A percentile compares a stretch with the other conserved stretches of the same genome.
These are phyloP conservation scores for Aspergillus heteromorphus DNA, from an alignment of 495 filamentous ascomycete species.

Conservation along the genomic window DNA sequence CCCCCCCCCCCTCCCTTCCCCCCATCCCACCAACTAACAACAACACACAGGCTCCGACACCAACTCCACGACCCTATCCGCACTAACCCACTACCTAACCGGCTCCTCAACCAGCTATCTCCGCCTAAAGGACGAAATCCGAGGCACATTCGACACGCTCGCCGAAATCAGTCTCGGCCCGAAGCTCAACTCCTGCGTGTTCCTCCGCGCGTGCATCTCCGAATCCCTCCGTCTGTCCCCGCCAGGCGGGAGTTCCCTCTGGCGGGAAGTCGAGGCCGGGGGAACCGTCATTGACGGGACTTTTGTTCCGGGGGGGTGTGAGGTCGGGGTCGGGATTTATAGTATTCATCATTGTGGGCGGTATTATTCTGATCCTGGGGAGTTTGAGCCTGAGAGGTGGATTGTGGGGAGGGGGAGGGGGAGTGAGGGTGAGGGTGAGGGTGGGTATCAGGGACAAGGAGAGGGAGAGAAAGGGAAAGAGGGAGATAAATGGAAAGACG, in stretches of 20 bases:
- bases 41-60: constrained; percentile 11
- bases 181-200: constrained; percentile 34
- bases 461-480: no score
- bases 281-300: constrained; percentile 40
- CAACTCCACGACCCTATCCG: constrained; percentile 21
- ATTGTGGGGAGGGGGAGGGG: no score
- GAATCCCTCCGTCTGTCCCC: constrained; percentile 54
- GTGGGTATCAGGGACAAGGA: no score
- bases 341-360: constrained; percentile 37
- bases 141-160: constrained; percentile 28
- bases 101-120: constrained; percentile 30
- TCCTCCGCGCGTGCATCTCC: constrained; percentile 49
- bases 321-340: constrained; percentile 39
- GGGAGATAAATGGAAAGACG: background rate
- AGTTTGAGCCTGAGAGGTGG: constrained; percentile 29
- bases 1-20: background rate
- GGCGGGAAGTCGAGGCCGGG: constrained; percentile 38
- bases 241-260: constrained; percentile 39
- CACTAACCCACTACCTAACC: constrained; percentile 47
- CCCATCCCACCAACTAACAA: background rate
- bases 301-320: constrained; percentile 29
- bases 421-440: no score
- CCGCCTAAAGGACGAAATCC: constrained; percentile 34
- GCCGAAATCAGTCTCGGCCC: constrained; percentile 40
- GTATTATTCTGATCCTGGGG: constrained; percentile 37